These are phyloP conservation scores for Neoboletus magnificus DNA, from an alignment of 768 basidiomycete genomes.

Conservation along the genomic window DNA sequence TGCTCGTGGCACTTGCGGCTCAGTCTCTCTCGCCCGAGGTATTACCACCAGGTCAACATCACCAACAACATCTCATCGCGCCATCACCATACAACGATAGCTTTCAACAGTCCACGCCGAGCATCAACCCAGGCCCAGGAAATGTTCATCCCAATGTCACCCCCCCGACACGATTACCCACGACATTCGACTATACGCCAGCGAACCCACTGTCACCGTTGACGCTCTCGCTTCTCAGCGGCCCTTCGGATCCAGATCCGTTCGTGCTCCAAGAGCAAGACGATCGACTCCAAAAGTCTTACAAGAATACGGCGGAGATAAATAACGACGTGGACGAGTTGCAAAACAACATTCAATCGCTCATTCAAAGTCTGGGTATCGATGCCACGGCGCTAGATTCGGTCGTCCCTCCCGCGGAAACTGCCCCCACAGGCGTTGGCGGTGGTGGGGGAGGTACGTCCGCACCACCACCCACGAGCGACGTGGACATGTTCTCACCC, in stretches of 20 bases:
- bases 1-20: constrained; percentile 44
- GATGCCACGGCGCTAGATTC: constrained; percentile 42
- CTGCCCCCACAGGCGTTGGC: constrained; percentile 1
- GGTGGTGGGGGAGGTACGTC: constrained; percentile 9
- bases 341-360: constrained; percentile 61
- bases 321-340: constrained; percentile 70
- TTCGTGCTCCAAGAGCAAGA: constrained; percentile 36
- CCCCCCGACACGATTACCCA: constrained; percentile 13
- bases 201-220: constrained; percentile 23
- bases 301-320: constrained; percentile 61
- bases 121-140: not conserved
- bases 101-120: constrained; percentile 6
- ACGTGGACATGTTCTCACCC: constrained; percentile 21
- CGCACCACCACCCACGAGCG: not conserved
- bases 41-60: constrained; percentile 19
- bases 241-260: constrained; percentile 30
- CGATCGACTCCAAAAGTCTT: constrained; percentile 50
- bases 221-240: constrained; percentile 23
- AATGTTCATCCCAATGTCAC: constrained; percentile 4
- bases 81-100: constrained; percentile 27
- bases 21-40: constrained; percentile 24
- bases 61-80: constrained; percentile 26
- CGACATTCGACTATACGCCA: constrained; percentile 22
- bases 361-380: constrained; percentile 69
- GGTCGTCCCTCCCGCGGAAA: constrained; percentile 2